A percentile compares a stretch with the other conserved stretches of the same genome.
Evolutionary conservation across 306 rosid genomes (phyloP).

Genomic region (Sicyos edulis): DNA sequence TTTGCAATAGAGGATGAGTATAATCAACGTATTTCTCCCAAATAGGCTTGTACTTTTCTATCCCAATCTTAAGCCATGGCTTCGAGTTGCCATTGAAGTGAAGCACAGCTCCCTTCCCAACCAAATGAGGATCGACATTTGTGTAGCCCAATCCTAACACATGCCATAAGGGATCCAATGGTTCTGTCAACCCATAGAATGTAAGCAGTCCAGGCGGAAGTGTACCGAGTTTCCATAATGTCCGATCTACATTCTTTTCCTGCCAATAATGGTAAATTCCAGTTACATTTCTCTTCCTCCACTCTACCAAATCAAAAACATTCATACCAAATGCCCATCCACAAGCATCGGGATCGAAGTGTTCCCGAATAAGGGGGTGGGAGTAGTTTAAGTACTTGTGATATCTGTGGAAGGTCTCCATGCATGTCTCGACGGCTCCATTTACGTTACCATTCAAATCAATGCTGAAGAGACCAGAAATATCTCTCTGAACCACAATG

Average conservation of each 20-base stretch:
- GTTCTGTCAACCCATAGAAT: constrained; percentile 62
- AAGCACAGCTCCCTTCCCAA: constrained; percentile 62
- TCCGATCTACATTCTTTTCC: constrained; percentile 59
- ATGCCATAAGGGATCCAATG: constrained; percentile 67
- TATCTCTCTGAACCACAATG: constrained; percentile 64
- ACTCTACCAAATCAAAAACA: constrained; percentile 61
- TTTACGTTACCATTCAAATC: constrained; percentile 63
- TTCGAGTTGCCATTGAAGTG: constrained; percentile 73
- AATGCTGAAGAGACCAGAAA: constrained; percentile 54
- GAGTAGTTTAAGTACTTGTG: constrained; percentile 69
- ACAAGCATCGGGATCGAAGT: constrained; percentile 64
- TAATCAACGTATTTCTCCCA: constrained; percentile 67
- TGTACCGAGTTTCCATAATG: constrained; percentile 73
- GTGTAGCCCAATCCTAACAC: constrained; percentile 73
- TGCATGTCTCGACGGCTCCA: constrained; percentile 77
- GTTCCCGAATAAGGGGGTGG: constrained; percentile 59
- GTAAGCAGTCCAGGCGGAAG: constrained; percentile 69
- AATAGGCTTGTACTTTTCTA: constrained; percentile 65
- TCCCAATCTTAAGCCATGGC: constrained; percentile 75
- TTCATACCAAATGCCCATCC: constrained; percentile 41
- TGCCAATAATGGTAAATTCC: constrained; percentile 81
- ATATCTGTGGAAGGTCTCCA: constrained; percentile 74
- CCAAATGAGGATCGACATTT: constrained; percentile 51
- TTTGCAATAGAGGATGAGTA: constrained; percentile 57
- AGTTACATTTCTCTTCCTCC: constrained; percentile 74